A percentile compares a stretch with the other conserved stretches of the same genome.
Evolutionary conservation across 805 yeast species (phyloP).

Genomic region (Lachancea lanzarotensis): DNA sequence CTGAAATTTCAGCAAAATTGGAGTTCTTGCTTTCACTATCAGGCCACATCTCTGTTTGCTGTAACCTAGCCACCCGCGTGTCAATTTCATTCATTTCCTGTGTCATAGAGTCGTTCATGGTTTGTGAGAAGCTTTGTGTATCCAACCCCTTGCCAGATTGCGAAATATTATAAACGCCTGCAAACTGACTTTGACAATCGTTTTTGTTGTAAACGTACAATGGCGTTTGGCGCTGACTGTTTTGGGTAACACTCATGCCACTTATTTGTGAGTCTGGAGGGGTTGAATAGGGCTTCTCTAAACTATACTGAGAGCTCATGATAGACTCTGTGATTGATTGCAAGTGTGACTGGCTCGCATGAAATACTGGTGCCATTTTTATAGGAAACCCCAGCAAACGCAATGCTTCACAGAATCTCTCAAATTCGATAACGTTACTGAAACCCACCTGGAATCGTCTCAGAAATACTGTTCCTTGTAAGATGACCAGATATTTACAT

Average conservation of each 20-base stretch:
- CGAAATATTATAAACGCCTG: not conserved
- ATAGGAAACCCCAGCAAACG: not conserved
- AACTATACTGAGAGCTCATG: not conserved
- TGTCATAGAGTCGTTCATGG: not conserved
- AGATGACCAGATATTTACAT: conserved; percentile 21
- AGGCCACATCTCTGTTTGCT: too few species aligned
- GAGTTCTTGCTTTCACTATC: too few species aligned
- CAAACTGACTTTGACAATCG: not conserved
- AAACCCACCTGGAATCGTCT: conserved; percentile 26
- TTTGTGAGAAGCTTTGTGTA: conserved; percentile 1
- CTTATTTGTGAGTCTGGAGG: conserved; percentile 1
- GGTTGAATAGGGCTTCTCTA: not conserved
- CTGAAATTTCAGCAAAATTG: too few species aligned
- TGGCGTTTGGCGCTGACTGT: too few species aligned
- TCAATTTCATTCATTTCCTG: not conserved
- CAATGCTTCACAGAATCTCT: not conserved
- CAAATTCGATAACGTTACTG: conserved; percentile 13
- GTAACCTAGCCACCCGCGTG: too few species aligned
- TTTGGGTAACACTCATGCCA: not conserved
- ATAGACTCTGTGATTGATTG: not conserved
- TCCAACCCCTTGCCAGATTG: not conserved
- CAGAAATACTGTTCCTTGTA: conserved; percentile 7
- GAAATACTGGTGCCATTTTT: not conserved
- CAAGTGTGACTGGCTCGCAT: not conserved
- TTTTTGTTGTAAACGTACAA: not conserved